Base-by-base conservation (phyloP, 2,329 filamentous ascomycete species). In the Pyrenochaeta sp. region DNA sequence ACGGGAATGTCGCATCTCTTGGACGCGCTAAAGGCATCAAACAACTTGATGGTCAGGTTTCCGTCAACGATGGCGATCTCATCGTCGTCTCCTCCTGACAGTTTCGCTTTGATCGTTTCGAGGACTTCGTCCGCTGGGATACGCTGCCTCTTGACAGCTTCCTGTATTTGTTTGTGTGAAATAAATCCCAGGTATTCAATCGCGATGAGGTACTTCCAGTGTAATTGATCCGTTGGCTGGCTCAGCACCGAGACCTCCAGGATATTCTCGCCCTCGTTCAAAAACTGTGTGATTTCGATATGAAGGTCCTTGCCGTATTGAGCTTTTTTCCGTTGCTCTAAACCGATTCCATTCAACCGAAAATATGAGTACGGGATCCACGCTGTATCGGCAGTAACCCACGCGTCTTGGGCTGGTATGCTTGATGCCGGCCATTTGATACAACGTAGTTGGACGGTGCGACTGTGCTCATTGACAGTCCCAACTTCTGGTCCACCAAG, bases 261-360 rank as follows among this genome's bases (percentile, higher is more conserved):
- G 0, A 60, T 66, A 59, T 96, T 96, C 5, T 66, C 61, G 0
- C 89, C 90, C 11, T 71, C 55, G 7, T 60, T 65, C 4, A 95
- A 54, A 14, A 81, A 67, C 1, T 66, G 49, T 2, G 90, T 91
- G 17, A 96, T 74, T 55, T 96, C 90, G 5, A 89, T 75, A 0
- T 92, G 86, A 7, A 90, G 69, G 57, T 95, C 89, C 55, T 86
- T 89, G 8, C 85, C 86, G 60, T 92, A 81, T 49, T 94, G 86
- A 1, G 82, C 68, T 58, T 89, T 90, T 19, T 87, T 81, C 27
- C 87, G 81, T 11, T 90, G 66, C 8, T 83, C 74, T 2, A 81
- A 60, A 13, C 53, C 32, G 1, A 71, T 62, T 0, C 69, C 75
- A 56, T 96, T 96, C 48, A 95, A 68, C 11, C 80, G 76, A 48